A percentile compares a stretch with the other conserved stretches of the same genome.
Evolutionary conservation across 805 yeast genomes (phyloP).

Genomic region (Myxozyma geophila): DNA sequence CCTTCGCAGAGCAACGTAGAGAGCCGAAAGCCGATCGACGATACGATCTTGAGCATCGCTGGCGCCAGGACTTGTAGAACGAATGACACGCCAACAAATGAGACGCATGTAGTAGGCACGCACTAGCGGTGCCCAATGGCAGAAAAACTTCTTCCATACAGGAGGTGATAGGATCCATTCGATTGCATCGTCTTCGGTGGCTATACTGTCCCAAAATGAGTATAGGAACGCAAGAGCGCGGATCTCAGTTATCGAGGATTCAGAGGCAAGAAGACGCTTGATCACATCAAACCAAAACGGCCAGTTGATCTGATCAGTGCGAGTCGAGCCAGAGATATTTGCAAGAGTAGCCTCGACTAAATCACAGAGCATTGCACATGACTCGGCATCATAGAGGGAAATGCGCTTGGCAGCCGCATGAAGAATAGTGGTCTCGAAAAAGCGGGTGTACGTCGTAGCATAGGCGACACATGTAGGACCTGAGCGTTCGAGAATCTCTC

Average conservation of each 20-base stretch:
- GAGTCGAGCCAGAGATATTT: slow-evolving; percentile 41
- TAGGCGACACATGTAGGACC: slow-evolving; percentile 40
- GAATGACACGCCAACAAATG: slow-evolving; percentile 65
- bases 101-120: slow-evolving; percentile 70
- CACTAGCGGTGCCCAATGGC: slow-evolving; percentile 81
- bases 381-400: slow-evolving; percentile 45
- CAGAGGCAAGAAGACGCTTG: slow-evolving; percentile 63
- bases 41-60: slow-evolving; percentile 15
- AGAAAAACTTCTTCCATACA: slow-evolving; percentile 62
- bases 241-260: slow-evolving; percentile 64
- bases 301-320: slow-evolving; percentile 60
- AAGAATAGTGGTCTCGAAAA: slow-evolving; percentile 46
- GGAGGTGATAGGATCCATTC: slow-evolving; percentile 57
- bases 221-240: slow-evolving; percentile 68
- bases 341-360: slow-evolving; percentile 48
- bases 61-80: slow-evolving; percentile 25
- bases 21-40: slow-evolving; percentile 13
- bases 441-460: slow-evolving; percentile 43
- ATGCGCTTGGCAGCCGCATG: slow-evolving; percentile 45
- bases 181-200: slow-evolving; percentile 46
- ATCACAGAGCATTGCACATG: slow-evolving; percentile 48
- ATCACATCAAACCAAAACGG: slow-evolving; percentile 71
- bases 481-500: slow-evolving; percentile 46
- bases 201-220: slow-evolving; percentile 74
- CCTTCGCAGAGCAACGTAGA: slow-evolving; percentile 9